Evolutionary conservation across 371 early-diverging fungal species (phyloP), one percentile per base, ranked within the genome.

Genomic region (Phascolomyces articulosus): DNA sequence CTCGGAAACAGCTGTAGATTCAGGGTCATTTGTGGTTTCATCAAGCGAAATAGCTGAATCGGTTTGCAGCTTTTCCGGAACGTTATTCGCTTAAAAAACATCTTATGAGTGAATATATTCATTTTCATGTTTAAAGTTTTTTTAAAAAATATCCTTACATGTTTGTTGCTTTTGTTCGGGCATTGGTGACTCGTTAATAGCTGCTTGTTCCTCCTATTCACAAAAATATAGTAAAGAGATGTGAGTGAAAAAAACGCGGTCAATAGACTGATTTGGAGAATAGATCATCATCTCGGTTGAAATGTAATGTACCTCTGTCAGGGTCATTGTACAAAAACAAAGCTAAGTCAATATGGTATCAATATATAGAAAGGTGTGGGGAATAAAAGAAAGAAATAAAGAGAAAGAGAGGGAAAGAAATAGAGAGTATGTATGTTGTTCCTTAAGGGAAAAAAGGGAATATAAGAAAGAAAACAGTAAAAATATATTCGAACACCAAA

Each of bases 391-490:
- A n/a, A 31, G 20, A 24, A 34, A 13, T 29, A 55, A 26, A 49
- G n/a, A 49, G 24, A 49, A 7, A 49, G 49, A 49, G 49, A 49
- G n/a, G n/a, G n/a, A 49, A 49, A 20, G 26, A 24, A 26, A 26
- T 24, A 26, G 21, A n/a, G n/a, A n/a, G n/a, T n/a, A n/a, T n/a
- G n/a, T n/a, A n/a, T n/a, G n/a, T n/a, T n/a, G n/a, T n/a, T n/a
- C n/a, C n/a, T 53, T 53, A 26, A 53, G 53, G 53, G 26, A 26
- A 53, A 23, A 53, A 26, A 53, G 28, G 29, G 21, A 24, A 26
- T 23, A 53, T 29, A 55, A 23, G 55, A 16, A 29, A 27, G 27
- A 31, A 55, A 55, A 84, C 88, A 41, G 53, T 9, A 18, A 13
- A 13, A 9, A 13, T 38, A 13, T 38, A 13, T 38, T 6, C 9